These are phyloP conservation scores for Cyclocybe aegerita DNA, from an alignment of 768 basidiomycete species.

Conservation along the genomic window DNA sequence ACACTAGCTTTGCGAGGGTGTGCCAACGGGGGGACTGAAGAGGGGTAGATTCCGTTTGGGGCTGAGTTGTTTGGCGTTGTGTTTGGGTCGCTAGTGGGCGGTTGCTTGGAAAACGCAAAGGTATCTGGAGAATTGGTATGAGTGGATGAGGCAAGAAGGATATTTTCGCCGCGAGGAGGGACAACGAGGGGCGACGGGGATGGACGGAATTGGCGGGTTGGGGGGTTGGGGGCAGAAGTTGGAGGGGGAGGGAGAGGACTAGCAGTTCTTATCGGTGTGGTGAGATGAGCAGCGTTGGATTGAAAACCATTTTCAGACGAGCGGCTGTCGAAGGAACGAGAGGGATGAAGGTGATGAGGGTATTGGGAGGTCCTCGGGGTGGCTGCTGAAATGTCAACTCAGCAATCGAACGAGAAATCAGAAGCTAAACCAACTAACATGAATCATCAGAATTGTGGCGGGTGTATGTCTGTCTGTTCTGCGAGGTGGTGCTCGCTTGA, in stretches of 20 bases:
- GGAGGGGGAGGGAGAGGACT: slow-evolving; percentile 22
- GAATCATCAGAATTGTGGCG: slow-evolving; percentile 41
- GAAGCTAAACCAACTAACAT: slow-evolving; percentile 24
- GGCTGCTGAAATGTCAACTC: slow-evolving; percentile 21
- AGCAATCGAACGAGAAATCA: slow-evolving; percentile 3
- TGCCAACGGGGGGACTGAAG: slow-evolving; percentile 15
- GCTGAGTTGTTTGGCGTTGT: slow-evolving; percentile 16
- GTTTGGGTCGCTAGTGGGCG: slow-evolving; percentile 12
- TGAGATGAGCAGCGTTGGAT: slow-evolving; percentile 18
- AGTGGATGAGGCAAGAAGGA: slow-evolving; percentile 30
- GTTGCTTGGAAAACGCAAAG: slow-evolving; percentile 21
- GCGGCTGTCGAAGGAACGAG: slow-evolving; percentile 40
- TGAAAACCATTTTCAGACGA: slow-evolving; percentile 23
- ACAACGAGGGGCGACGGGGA: slow-evolving; percentile 39
- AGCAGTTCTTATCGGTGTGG: slow-evolving; percentile 7
- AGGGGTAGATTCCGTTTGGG: slow-evolving; percentile 16
- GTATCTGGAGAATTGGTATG: slow-evolving; percentile 30
- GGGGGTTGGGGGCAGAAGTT: slow-evolving; percentile 21
- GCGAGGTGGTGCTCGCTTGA: slow-evolving; percentile 13
- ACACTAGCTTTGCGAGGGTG: slow-evolving; percentile 37
- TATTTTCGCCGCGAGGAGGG: slow-evolving; percentile 35
- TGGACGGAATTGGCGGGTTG: slow-evolving; percentile 28
- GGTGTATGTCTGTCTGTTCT: slow-evolving; percentile 21
- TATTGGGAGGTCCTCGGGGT: slow-evolving; percentile 27
- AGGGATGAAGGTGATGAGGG: slow-evolving; percentile 31